Evolutionary conservation across 352 stramenopile species (phyloP), one percentile per base, ranked within the genome.

Genomic region (Phytophthora hibernalis): DNA sequence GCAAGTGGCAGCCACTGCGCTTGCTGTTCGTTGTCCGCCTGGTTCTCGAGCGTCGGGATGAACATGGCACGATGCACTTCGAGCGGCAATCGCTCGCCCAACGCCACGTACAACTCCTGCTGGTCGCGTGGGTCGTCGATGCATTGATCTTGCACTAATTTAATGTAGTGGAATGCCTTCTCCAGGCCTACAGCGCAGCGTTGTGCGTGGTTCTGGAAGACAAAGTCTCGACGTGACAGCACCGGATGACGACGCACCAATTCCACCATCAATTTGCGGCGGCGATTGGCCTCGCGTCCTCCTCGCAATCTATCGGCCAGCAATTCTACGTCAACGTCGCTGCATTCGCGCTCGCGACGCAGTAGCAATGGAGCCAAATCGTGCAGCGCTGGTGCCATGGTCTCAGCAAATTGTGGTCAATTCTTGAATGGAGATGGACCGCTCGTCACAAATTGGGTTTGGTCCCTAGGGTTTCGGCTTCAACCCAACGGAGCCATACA

Each of bases 61-160:
- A 72, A 72, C 64, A 72, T 72, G 33, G 64, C 56, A 3, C 57
- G 65, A 51, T 72, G 65, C 50, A 72, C 58, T 64, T 72, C 65
- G 5, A 72, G 65, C 2, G 65, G 65, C 37, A 72, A 33, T 30
- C 65, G 65, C 28, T 72, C 65, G 5, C 65, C 65, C 51, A 72
- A 24, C 4, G 65, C 65, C 45, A 68, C 51, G 5, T 72, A 72
- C 18, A 72, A 33, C 31, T 68, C 58, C 15, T 72, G 51, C 33
- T 68, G 65, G 45, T 72, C 58, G 13, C 45, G 52, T 4, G 51
- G 58, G 24, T 68, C 52, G 2, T 72, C 65, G n/a, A 72, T 61
- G 6, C 33, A 2, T 45, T 51, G n/a, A n/a, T 64, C 33, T 35
- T 68, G 51, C 51, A 68, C 44, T 33, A 72, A 24, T 45, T 72